phyloP scores from a whole-genome alignment of 2,329 filamentous ascomycete species.

The Mariannaea sp. region DNA sequence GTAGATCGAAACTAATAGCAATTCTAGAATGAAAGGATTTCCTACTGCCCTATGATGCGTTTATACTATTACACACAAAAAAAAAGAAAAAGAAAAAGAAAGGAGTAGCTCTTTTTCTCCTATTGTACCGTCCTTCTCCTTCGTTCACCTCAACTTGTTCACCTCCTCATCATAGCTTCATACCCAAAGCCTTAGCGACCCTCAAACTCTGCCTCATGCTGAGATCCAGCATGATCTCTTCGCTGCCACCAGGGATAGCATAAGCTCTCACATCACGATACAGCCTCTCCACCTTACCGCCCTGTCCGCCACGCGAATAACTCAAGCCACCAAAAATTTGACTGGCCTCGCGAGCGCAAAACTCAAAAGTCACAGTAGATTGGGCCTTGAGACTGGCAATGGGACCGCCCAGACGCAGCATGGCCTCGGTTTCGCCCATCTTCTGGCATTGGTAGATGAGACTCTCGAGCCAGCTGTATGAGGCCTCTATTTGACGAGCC shows the following conservation, averaged over 20 bases:
- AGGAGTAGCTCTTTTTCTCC: no score
- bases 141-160: neutral
- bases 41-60: constrained; percentile 4
- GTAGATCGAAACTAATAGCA: constrained; percentile 1
- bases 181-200: constrained; percentile 88
- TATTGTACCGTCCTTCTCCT: neutral
- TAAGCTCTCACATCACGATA: constrained; percentile 96
- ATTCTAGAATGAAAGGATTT: constrained; percentile 7
- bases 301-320: constrained; percentile 92
- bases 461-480: constrained; percentile 96
- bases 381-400: constrained; percentile 96
- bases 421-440: constrained; percentile 94
- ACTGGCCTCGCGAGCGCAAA: constrained; percentile 92
- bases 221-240: constrained; percentile 98
- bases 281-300: constrained; percentile 90
- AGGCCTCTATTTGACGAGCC: constrained; percentile 96
- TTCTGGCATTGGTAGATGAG: constrained; percentile 89
- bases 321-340: constrained; percentile 97
- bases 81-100: no score
- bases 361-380: constrained; percentile 92
- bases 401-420: constrained; percentile 91
- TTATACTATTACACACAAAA: constrained; percentile 14
- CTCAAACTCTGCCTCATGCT: constrained; percentile 89
- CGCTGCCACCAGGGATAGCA: constrained; percentile 91
- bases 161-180: constrained; percentile 70